A percentile compares a stretch with the other conserved stretches of the same genome.
These are phyloP conservation scores for Venturia carpophila DNA, from an alignment of 2,329 filamentous ascomycete species.

Conservation along the genomic window DNA sequence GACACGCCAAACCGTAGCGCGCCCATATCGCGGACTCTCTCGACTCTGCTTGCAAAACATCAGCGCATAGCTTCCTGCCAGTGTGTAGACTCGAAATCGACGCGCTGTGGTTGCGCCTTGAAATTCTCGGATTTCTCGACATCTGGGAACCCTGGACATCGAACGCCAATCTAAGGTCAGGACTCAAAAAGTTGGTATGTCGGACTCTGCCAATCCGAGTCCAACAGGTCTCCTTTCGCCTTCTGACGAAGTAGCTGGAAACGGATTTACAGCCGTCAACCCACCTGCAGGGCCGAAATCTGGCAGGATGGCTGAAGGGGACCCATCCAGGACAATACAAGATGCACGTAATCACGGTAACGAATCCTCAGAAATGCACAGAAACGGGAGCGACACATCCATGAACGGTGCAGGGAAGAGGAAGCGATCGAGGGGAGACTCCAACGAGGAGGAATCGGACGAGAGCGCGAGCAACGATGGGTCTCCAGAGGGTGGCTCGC, in stretches of 20 bases:
- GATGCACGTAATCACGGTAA: neutral
- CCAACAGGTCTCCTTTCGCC: conserved; percentile 11
- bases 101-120: neutral
- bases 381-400: conserved; percentile 21
- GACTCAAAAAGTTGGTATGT: neutral
- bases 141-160: neutral
- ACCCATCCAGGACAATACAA: neutral
- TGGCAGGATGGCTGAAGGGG: neutral
- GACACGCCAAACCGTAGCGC: neutral
- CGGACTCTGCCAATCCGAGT: conserved; percentile 3
- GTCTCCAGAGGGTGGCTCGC: neutral
- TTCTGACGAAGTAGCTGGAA: conserved; percentile 4
- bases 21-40: neutral
- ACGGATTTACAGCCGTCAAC: conserved; percentile 18
- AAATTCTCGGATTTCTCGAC: neutral
- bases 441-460: conserved; percentile 31
- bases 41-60: neutral
- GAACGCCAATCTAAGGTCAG: neutral
- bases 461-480: conserved; percentile 20
- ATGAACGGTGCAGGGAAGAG: conserved; percentile 41
- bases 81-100: neutral
- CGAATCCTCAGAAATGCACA: neutral
- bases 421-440: conserved; percentile 59
- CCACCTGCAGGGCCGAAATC: neutral
- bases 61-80: neutral